Evolutionary conservation across 805 yeast species (phyloP).

Genomic region (Diddensiella santjacobensis): DNA sequence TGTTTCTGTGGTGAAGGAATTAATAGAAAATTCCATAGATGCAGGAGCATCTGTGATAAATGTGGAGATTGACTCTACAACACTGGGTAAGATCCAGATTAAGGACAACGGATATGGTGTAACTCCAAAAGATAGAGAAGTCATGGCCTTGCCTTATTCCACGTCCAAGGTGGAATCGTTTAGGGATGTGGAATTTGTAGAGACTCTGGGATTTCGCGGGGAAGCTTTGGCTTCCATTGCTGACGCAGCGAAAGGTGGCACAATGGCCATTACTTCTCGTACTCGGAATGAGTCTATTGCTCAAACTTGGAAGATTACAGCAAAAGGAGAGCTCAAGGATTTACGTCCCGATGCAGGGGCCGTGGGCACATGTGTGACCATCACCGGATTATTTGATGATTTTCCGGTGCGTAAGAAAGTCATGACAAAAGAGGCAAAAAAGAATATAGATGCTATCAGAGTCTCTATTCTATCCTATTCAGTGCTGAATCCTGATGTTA

Average conservation of each 20-base stretch:
- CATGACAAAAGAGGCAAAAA: not conserved
- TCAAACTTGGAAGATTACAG: conserved; percentile 47
- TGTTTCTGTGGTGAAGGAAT: conserved; percentile 69
- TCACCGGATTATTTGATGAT: conserved; percentile 56
- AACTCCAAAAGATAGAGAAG: conserved; percentile 39
- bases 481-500: not conserved
- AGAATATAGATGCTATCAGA: not conserved
- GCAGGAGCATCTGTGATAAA: conserved; percentile 65
- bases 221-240: conserved; percentile 55
- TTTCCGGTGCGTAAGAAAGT: conserved; percentile 60
- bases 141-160: conserved; percentile 42
- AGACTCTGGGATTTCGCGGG: conserved; percentile 64
- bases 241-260: conserved; percentile 34
- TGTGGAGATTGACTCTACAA: conserved; percentile 60
- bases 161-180: conserved; percentile 49
- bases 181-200: conserved; percentile 35
- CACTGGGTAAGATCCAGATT: conserved; percentile 63
- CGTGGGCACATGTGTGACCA: conserved; percentile 60
- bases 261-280: conserved; percentile 44
- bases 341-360: conserved; percentile 41
- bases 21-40: conserved; percentile 79
- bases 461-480: not conserved
- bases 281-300: conserved; percentile 50
- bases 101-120: conserved; percentile 74
- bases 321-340: conserved; percentile 47